These are phyloP conservation scores for Metschnikowia dekortorum DNA, from an alignment of 805 yeast genomes.

Conservation along the genomic window DNA sequence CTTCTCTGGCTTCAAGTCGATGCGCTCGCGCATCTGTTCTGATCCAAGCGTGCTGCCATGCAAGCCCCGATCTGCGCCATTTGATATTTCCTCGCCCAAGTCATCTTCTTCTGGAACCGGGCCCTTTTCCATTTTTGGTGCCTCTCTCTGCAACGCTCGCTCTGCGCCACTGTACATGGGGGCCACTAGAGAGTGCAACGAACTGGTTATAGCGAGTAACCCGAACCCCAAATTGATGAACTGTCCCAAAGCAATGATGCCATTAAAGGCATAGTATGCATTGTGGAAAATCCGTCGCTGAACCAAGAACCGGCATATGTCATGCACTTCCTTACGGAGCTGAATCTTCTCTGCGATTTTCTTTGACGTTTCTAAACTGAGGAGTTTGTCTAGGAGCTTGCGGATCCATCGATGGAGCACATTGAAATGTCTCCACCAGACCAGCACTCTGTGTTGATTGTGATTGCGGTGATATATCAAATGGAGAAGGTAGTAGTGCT, in stretches of 20 bases:
- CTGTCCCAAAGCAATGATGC: constrained; percentile 70
- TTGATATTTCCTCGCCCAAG: constrained; percentile 13
- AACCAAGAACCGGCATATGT: constrained; percentile 25
- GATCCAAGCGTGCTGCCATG: not conserved
- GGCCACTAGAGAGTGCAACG: constrained; percentile 28
- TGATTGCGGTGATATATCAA: constrained; percentile 65
- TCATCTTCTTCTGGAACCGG: constrained; percentile 9
- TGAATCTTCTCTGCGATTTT: constrained; percentile 12
- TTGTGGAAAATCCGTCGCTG: constrained; percentile 36
- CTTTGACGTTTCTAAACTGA: constrained; percentile 19
- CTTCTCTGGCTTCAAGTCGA: not conserved
- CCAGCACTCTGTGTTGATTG: constrained; percentile 69
- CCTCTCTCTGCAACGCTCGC: not conserved
- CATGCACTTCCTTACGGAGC: constrained; percentile 12
- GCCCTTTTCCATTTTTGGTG: not conserved
- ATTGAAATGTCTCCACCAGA: constrained; percentile 74
- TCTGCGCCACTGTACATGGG: constrained; percentile 16
- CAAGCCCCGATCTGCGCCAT: not conserved
- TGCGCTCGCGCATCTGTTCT: not conserved
- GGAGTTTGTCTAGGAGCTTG: constrained; percentile 28
- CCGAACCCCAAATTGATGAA: constrained; percentile 71
- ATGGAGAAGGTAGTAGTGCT: constrained; percentile 58
- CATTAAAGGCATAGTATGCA: constrained; percentile 59
- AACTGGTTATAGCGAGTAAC: constrained; percentile 53
- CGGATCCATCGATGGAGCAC: constrained; percentile 56